Percentiles rank a stretch among this genome's conserved stretches.
Evolutionary conservation across 495 filamentous ascomycete species (phyloP).

Genomic region (Rhypophila decipiens): DNA sequence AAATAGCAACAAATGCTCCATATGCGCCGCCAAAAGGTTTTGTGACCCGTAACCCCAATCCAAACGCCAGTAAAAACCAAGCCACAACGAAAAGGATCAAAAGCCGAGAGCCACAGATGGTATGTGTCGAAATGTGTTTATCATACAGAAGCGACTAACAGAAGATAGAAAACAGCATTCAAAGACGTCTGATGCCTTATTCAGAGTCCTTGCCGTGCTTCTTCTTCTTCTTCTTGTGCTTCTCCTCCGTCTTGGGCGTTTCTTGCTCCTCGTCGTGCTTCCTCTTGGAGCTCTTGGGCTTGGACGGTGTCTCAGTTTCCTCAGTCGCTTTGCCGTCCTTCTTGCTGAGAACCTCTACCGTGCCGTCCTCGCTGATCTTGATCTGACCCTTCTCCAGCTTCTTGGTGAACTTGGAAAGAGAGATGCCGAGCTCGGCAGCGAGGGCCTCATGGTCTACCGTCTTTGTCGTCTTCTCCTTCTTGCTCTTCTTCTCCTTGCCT

Average conservation of each 20-base stretch:
- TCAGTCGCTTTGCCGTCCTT: conserved; percentile 57
- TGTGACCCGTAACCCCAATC: not conserved
- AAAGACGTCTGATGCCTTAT: conserved; percentile 12
- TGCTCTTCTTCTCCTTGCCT: conserved; percentile 14
- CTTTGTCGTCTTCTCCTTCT: conserved; percentile 34
- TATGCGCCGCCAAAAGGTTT: conserved; percentile 3
- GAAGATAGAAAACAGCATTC: conserved; percentile 4
- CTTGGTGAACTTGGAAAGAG: conserved; percentile 58
- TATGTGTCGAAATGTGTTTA: conserved; percentile 26
- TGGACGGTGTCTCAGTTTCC: conserved; percentile 38
- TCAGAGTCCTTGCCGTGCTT: conserved; percentile 39
- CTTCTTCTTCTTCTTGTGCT: conserved; percentile 44
- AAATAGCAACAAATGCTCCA: not conserved
- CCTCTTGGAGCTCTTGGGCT: conserved; percentile 38
- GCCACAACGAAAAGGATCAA: conserved; percentile 22
- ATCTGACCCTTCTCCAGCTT: conserved; percentile 62
- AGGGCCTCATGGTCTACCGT: conserved; percentile 46
- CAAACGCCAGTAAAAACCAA: conserved; percentile 16
- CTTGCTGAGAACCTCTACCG: conserved; percentile 54
- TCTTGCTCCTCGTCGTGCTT: conserved; percentile 28
- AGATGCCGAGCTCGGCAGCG: conserved; percentile 55
- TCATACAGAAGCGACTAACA: conserved; percentile 32
- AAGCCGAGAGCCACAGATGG: conserved; percentile 27
- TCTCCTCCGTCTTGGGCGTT: conserved; percentile 29
- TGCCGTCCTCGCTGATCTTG: conserved; percentile 49